Evolutionary conservation across 768 basidiomycete species (phyloP), one percentile per base, ranked within the genome.

Genomic region (Collybia sordida): DNA sequence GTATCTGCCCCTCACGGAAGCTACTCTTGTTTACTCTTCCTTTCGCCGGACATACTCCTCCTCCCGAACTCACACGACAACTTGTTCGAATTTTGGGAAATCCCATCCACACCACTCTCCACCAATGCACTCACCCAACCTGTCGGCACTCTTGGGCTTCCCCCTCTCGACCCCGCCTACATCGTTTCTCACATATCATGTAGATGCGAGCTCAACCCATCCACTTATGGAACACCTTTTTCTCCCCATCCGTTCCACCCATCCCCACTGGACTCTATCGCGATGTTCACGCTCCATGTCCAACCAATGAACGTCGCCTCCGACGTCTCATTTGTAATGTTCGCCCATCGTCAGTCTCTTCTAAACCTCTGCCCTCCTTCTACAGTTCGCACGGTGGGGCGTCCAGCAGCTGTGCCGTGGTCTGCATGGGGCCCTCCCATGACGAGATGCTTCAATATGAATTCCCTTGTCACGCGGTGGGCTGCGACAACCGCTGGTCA

Each of bases 181-280:
- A 45, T 42, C 4, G 52, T 70, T 19, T 48, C 55, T 19, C 47
- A 40, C 11, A 65, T 75, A 5, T 61, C 67, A 15, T 72, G 72
- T 49, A 65, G 74, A 7, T 65, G 66, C 3, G 74, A 80, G 52
- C 75, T 74, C 23, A 76, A 73, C 53, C 74, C 76, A 0, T 53
- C 61, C 0, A 51, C 56, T 19, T 50, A 47, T 22, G 47, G 19
- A 28, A 35, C 45, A 14, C 37, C 49, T 41, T 36, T 47, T 48
- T 46, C 54, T 46, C 40, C 45, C 25, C 55, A 39, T 49, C 61
- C 68, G 7, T 69, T 69, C 56, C 50, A 53, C 35, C 21, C 59
- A 41, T 53, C 58, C 22, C 47, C 56, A 1, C 36, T 63, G 21
- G 60, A 72, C 22, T 56, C 72, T 6, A 65, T 73, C 56, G 53